Evolutionary conservation across 2,329 filamentous ascomycete species (phyloP).

Genomic region (Pseudohalonectria lignicola): DNA sequence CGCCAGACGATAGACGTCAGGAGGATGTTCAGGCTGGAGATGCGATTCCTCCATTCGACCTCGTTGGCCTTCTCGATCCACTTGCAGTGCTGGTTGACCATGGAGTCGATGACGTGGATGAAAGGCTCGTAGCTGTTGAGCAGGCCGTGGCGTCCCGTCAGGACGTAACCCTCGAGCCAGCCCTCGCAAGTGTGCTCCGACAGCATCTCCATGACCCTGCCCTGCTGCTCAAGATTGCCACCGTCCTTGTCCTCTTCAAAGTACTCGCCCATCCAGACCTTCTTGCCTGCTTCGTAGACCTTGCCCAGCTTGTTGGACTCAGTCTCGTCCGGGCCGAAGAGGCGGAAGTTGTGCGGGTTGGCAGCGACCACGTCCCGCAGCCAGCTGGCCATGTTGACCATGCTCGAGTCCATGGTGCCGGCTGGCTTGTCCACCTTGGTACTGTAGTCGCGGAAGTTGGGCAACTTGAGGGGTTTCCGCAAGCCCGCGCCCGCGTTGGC

Average conservation of each 20-base stretch:
- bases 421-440: constrained; percentile 52
- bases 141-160: constrained; percentile 64
- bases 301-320: constrained; percentile 67
- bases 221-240: constrained; percentile 57
- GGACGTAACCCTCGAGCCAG: constrained; percentile 69
- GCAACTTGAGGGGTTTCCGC: constrained; percentile 55
- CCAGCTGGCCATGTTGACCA: constrained; percentile 59
- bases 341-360: constrained; percentile 59
- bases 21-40: constrained; percentile 69
- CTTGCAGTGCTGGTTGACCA: constrained; percentile 81
- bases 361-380: constrained; percentile 54
- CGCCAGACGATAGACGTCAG: constrained; percentile 71
- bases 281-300: constrained; percentile 65
- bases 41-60: constrained; percentile 63
- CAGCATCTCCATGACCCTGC: constrained; percentile 76
- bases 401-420: constrained; percentile 45
- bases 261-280: constrained; percentile 71
- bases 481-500: constrained; percentile 56
- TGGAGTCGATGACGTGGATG: constrained; percentile 73
- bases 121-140: constrained; percentile 78
- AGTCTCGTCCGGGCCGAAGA: constrained; percentile 73
- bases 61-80: constrained; percentile 77
- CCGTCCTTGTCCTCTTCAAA: constrained; percentile 67
- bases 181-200: constrained; percentile 71
- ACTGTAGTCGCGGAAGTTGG: constrained; percentile 59